Base-by-base conservation (phyloP, 2,329 filamentous ascomycete genomes). In the Phialemoniopsis sp. region DNA sequence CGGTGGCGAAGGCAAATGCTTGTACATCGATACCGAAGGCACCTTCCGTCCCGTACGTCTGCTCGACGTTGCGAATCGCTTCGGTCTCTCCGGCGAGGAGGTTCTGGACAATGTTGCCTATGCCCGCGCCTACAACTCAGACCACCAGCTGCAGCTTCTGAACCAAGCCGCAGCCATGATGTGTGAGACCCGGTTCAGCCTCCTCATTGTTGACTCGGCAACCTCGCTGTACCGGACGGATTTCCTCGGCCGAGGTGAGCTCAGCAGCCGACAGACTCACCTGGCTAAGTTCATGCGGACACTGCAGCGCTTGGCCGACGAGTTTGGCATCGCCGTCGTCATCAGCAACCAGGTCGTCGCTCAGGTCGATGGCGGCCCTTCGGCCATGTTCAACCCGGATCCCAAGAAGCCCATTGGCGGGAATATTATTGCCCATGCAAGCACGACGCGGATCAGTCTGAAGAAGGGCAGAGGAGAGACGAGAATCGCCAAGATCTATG, bases 291-390 rank as follows among this genome's bases (percentile, higher is more conserved):
- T 94, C 58, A 85, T 94, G 85, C 80, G 88, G 39, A 89, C 80
- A 3, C 71, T 94, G 17, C 88, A 93, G 63, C 74, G 87, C 10
- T 73, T 93, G 17, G 82, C 82, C 4, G 82, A 86, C 51, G 82
- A 85, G 62, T 98, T 98, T 58, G 93, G 93, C 42, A 96, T 98
- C 52, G 93, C 93, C 0, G 93, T 98, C 8, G 89, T 98, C 52
- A 98, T 98, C 56, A 97, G 93, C 32, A 98, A 98, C 59, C 93
- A 98, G 63, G 93, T 98, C 21, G 94, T 98, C 31, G 93, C 93
- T 9, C 94, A 98, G 63, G 93, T 98, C 8, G 93, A 98, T 57
- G 93, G 93, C 46, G 93, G 93, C 4, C 90, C 91, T 21, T 91
- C 86, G 56, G 83, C 91, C 45, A 98, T 98, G 93, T 98, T 95